These are phyloP conservation scores for Pinus tabuliformis DNA, from an alignment of 75 land plant genomes.

Conservation along the genomic window DNA sequence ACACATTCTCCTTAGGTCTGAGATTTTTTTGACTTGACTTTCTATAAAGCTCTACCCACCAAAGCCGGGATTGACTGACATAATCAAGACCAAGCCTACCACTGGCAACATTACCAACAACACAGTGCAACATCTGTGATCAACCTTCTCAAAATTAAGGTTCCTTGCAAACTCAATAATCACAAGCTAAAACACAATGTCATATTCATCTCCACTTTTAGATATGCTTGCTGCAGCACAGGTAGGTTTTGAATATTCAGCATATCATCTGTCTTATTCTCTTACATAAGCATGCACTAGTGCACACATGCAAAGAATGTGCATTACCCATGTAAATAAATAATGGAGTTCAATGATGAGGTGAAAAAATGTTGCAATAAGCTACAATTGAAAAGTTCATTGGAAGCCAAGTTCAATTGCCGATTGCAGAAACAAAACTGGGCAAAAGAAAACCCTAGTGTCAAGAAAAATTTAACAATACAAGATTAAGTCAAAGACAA, in stretches of 20 bases:
- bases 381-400: background rate
- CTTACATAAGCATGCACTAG: background rate
- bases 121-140: background rate
- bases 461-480: background rate
- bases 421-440: background rate
- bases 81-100: conserved; percentile 89
- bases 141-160: background rate
- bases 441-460: background rate
- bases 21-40: conserved; percentile 93
- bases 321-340: background rate
- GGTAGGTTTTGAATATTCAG: background rate
- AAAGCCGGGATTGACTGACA: conserved; percentile 99
- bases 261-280: background rate
- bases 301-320: background rate
- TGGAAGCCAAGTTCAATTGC: background rate
- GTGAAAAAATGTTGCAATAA: background rate
- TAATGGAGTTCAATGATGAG: background rate
- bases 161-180: background rate
- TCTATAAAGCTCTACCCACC: conserved; percentile 99
- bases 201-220: background rate
- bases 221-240: background rate
- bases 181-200: background rate
- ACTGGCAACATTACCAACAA: conserved; percentile 37
- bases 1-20: conserved; percentile 84
- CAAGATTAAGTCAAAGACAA: background rate